Evolutionary conservation across 495 filamentous ascomycete species (phyloP).

Genomic region (Podospora pseudocomata): DNA sequence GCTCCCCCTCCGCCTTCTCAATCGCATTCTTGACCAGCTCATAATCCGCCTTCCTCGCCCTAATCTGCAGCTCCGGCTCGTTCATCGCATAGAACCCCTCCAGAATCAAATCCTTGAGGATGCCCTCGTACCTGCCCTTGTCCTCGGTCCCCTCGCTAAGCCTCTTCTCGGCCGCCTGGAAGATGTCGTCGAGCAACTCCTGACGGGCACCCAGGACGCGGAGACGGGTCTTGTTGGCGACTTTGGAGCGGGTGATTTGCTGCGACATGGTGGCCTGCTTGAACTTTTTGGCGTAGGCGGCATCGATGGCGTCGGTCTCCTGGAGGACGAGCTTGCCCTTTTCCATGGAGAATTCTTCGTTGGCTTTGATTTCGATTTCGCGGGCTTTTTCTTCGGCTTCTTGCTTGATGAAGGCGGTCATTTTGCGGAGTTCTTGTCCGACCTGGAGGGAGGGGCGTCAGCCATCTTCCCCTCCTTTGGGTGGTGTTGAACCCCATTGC

Average conservation of each 20-base stretch:
- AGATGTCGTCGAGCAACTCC: constrained; percentile 88
- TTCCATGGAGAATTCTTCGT: constrained; percentile 97
- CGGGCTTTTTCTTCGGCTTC: constrained; percentile 94
- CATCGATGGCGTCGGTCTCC: constrained; percentile 89
- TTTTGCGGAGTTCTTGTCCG: constrained; percentile 93
- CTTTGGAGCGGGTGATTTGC: constrained; percentile 91
- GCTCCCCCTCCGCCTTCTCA: constrained; percentile 69
- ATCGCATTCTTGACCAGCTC: constrained; percentile 70
- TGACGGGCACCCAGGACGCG: constrained; percentile 81
- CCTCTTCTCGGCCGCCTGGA: constrained; percentile 68
- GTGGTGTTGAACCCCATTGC: neutral
- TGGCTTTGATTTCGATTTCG: constrained; percentile 95
- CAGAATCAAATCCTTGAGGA: constrained; percentile 75
- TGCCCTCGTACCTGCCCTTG: constrained; percentile 64
- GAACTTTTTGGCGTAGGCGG: constrained; percentile 92
- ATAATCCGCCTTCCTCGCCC: constrained; percentile 75
- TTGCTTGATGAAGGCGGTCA: constrained; percentile 99
- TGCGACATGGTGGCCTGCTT: constrained; percentile 95
- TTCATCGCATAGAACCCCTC: constrained; percentile 86
- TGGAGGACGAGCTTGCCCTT: constrained; percentile 96
- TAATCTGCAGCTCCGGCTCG: constrained; percentile 69
- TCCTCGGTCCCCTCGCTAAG: constrained; percentile 64
- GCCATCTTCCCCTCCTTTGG: neutral
- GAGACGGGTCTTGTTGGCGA: constrained; percentile 91
- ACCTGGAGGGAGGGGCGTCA: constrained; percentile 54